Conservation (phyloP, 2,329 filamentous ascomycete genomes). For the Aureobasidium zeae region DNA sequence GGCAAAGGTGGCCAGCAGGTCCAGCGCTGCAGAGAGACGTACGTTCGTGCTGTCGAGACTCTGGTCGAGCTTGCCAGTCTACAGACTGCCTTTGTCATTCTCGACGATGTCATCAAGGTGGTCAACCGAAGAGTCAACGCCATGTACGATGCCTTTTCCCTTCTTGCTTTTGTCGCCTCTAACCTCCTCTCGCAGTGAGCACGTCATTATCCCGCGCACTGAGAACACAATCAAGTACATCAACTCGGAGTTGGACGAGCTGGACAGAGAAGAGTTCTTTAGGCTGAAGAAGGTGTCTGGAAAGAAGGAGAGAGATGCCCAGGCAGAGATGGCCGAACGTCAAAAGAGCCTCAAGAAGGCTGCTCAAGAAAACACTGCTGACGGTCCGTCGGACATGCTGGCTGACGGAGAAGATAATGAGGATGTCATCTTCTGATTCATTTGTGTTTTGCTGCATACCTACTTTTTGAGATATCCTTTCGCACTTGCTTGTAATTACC, state of each 20-base stretch:
- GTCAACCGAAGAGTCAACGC: constrained; percentile 97
- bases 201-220: constrained; percentile 93
- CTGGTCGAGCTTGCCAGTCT: constrained; percentile 89
- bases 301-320: constrained; percentile 50
- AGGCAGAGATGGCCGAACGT: constrained; percentile 29
- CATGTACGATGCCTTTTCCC: constrained; percentile 53
- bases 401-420: constrained; percentile 29
- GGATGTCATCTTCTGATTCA: constrained; percentile 25
- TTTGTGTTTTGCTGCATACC: constrained; percentile 14
- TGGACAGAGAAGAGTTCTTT: constrained; percentile 97
- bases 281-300: constrained; percentile 85
- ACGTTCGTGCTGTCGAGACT: constrained; percentile 89
- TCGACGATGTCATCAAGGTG: constrained; percentile 98
- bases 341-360: constrained; percentile 20
- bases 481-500: constrained; percentile 7
- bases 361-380: constrained; percentile 16
- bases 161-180: constrained; percentile 19
- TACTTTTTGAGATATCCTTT: constrained; percentile 16
- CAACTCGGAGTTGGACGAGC: constrained; percentile 94
- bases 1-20: constrained; percentile 98
- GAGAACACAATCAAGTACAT: constrained; percentile 99
- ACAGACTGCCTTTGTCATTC: constrained; percentile 94
- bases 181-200: constrained; percentile 48
- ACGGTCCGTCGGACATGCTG: constrained; percentile 26
- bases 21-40: constrained; percentile 88